Percentiles rank a stretch among this genome's conserved stretches.
These are phyloP conservation scores for Teunomyces cretensis DNA, from an alignment of 805 yeast genomes.

Conservation along the genomic window DNA sequence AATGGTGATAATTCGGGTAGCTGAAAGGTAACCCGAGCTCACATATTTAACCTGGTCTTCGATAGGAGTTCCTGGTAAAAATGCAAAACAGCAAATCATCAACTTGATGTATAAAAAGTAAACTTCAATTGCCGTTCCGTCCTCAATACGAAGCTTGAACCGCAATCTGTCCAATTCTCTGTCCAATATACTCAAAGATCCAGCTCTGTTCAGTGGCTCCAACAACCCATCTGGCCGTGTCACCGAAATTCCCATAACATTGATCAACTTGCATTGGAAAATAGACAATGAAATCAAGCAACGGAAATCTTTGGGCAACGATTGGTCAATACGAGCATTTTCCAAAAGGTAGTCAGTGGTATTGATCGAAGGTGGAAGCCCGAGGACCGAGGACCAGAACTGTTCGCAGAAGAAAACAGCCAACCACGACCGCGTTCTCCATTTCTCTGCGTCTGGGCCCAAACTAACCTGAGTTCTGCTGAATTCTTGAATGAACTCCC, in stretches of 20 bases:
- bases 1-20: slow-evolving; percentile 79
- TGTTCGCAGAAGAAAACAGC: slow-evolving; percentile 87
- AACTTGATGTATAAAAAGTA: slow-evolving; percentile 75
- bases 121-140: slow-evolving; percentile 68
- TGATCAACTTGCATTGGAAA: slow-evolving; percentile 80
- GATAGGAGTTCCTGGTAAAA: slow-evolving; percentile 83
- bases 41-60: slow-evolving; percentile 86
- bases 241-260: slow-evolving; percentile 84
- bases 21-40: slow-evolving; percentile 73
- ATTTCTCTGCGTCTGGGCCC: slow-evolving; percentile 82
- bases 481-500: slow-evolving; percentile 87
- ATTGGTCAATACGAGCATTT: slow-evolving; percentile 65
- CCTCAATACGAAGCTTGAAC: slow-evolving; percentile 63
- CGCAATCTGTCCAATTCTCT: slow-evolving; percentile 73
- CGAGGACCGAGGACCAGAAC: slow-evolving; percentile 84
- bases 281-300: slow-evolving; percentile 71
- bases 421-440: slow-evolving; percentile 94
- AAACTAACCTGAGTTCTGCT: slow-evolving; percentile 84
- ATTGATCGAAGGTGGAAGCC: slow-evolving; percentile 82
- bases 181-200: slow-evolving; percentile 72
- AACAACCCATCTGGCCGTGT: slow-evolving; percentile 85
- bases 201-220: slow-evolving; percentile 80
- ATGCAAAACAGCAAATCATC: slow-evolving; percentile 85
- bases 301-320: slow-evolving; percentile 68
- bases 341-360: slow-evolving; percentile 79